Evolutionary conservation across 345 rosid species (phyloP).

Genomic region (Draba incana): DNA sequence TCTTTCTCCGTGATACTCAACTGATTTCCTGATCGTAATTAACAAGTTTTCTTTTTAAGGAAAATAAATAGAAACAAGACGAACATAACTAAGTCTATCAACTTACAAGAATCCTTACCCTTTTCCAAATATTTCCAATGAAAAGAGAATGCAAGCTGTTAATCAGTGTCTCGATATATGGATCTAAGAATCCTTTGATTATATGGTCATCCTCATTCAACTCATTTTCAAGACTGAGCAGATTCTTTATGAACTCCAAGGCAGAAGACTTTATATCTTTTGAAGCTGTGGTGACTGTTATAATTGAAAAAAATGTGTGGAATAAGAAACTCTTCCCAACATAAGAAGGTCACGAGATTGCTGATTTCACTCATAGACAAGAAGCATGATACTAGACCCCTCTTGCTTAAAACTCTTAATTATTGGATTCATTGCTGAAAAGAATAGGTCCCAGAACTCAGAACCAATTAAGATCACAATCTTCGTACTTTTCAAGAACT

Average conservation of each 20-base stretch:
- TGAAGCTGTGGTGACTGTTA: conserved; percentile 64
- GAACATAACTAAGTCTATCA: background rate
- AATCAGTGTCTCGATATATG: conserved; percentile 61
- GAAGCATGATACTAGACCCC: conserved; percentile 88
- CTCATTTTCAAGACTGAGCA: conserved; percentile 65
- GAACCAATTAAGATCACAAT: conserved; percentile 68
- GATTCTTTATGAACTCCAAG: conserved; percentile 68
- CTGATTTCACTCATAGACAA: conserved; percentile 80
- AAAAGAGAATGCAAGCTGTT: conserved; percentile 63
- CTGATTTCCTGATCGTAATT: conserved; percentile 55
- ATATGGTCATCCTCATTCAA: conserved; percentile 50
- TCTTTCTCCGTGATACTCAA: conserved; percentile 57
- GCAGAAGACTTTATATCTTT: conserved; percentile 62
- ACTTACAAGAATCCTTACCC: conserved; percentile 49
- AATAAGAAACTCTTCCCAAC: conserved; percentile 59
- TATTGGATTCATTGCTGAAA: conserved; percentile 64
- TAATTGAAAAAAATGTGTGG: conserved; percentile 75
- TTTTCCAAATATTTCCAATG: conserved; percentile 52
- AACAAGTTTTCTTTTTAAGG: background rate
- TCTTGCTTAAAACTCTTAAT: conserved; percentile 75
- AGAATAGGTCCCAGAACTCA: conserved; percentile 83
- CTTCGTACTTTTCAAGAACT: conserved; percentile 72
- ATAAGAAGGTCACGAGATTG: conserved; percentile 56
- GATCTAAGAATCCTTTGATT: conserved; percentile 48
- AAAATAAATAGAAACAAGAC: background rate